phyloP scores from a whole-genome alignment of 2,329 filamentous ascomycete species.

The Neofusicoccum cordaticola region DNA sequence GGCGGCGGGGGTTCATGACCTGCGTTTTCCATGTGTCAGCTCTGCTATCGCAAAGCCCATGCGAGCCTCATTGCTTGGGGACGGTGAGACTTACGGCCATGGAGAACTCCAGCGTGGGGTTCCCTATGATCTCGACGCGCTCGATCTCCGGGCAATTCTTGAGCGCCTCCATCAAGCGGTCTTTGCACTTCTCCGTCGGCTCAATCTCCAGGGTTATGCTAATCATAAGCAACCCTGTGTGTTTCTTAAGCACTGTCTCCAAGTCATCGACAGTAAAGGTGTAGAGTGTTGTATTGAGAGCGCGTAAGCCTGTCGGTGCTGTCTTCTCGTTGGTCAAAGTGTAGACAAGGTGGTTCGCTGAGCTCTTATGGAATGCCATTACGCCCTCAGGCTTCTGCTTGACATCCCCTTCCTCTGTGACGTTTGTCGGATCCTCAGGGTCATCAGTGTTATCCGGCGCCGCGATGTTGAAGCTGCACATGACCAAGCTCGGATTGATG shows the following conservation, averaged over 20 bases:
- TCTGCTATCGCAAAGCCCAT: no score
- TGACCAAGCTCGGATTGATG: constrained; percentile 39
- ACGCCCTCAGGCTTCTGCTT: constrained; percentile 32
- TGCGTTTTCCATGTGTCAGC: constrained; percentile 6
- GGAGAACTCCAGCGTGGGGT: constrained; percentile 37
- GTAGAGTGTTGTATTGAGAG: constrained; percentile 44
- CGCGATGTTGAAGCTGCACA: constrained; percentile 37
- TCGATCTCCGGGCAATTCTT: constrained; percentile 32
- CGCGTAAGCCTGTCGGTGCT: constrained; percentile 31
- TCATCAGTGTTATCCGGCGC: constrained; percentile 31
- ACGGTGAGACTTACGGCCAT: constrained; percentile 31
- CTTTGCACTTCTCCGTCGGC: constrained; percentile 34
- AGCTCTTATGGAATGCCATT: constrained; percentile 35
- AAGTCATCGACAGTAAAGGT: constrained; percentile 37
- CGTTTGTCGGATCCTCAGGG: constrained; percentile 22
- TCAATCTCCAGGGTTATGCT: constrained; percentile 38
- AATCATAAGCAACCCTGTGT: constrained; percentile 39
- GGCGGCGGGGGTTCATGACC: constrained; percentile 28
- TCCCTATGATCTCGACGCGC: constrained; percentile 40
- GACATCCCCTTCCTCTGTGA: constrained; percentile 18
- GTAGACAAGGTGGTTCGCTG: constrained; percentile 28
- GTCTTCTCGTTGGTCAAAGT: constrained; percentile 33
- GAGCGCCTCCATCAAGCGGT: constrained; percentile 32
- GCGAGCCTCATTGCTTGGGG: no score
- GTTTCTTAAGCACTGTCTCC: constrained; percentile 32